Conservation (phyloP, 2,329 filamentous ascomycete species). For the Microdochium paspali region DNA sequence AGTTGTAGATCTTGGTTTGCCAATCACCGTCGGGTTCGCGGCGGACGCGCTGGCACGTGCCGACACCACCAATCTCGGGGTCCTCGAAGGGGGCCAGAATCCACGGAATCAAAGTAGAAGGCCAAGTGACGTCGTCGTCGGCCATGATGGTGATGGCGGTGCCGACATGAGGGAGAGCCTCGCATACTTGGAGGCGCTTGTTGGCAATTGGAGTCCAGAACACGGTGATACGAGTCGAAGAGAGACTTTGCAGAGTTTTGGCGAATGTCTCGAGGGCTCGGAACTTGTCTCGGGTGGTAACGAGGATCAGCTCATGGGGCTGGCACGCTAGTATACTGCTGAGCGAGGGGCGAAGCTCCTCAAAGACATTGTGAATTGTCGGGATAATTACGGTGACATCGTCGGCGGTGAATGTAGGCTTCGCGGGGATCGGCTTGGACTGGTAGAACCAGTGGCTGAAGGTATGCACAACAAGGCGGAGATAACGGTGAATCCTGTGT, state of each 20-base stretch:
- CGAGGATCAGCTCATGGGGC: conserved; percentile 67
- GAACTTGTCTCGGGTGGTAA: conserved; percentile 77
- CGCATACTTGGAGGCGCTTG: conserved; percentile 88
- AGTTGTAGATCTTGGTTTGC: conserved; percentile 66
- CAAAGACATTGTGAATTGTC: conserved; percentile 79
- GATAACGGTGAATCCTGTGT: conserved; percentile 73
- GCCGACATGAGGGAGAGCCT: conserved; percentile 75
- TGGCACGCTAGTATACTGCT: conserved; percentile 64
- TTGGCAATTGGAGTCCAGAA: conserved; percentile 79
- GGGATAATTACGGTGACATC: conserved; percentile 94
- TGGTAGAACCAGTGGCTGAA: conserved; percentile 80
- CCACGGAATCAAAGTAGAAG: conserved; percentile 77
- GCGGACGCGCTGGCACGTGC: conserved; percentile 80
- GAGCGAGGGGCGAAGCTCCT: conserved; percentile 74
- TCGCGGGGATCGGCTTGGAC: conserved; percentile 71
- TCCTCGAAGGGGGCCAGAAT: conserved; percentile 89
- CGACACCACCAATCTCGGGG: conserved; percentile 74
- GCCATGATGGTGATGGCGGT: conserved; percentile 86
- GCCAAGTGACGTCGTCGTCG: conserved; percentile 94
- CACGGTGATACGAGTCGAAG: conserved; percentile 52
- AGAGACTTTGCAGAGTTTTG: conserved; percentile 50
- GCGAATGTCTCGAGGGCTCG: conserved; percentile 59
- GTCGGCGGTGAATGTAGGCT: conserved; percentile 67
- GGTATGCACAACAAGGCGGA: conserved; percentile 77
- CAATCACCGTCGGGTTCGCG: conserved; percentile 54